Evolutionary conservation across 441 rosid genomes (phyloP).

Genomic region (Manihot esculenta): DNA sequence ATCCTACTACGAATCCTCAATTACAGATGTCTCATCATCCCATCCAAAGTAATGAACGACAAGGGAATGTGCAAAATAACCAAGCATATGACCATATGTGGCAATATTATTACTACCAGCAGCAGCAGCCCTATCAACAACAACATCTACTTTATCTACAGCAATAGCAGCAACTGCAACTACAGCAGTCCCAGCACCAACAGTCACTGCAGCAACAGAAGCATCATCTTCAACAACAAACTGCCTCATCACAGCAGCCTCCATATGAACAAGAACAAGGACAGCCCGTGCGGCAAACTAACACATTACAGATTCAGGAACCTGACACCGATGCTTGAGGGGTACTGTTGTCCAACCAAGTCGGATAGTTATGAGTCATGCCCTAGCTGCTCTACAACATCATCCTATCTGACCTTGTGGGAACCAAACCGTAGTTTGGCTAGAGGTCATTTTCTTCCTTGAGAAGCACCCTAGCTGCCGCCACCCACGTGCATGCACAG

Average conservation of each 20-base stretch:
- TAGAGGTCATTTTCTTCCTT: no score
- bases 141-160: conserved; percentile 24
- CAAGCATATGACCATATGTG: conserved; percentile 69
- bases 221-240: conserved; percentile 29
- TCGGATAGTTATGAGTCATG: no score
- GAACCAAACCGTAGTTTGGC: no score
- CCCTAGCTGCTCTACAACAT: no score
- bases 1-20: conserved; percentile 40
- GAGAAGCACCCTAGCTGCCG: no score
- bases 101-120: conserved; percentile 74
- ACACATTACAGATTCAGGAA: conserved; percentile 23
- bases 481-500: no score
- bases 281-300: conserved; percentile 23
- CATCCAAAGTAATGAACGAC: conserved; percentile 45
- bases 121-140: conserved; percentile 33
- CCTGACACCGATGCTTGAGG: no score
- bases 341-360: no score
- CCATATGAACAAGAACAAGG: conserved; percentile 26
- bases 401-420: no score
- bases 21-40: conserved; percentile 47
- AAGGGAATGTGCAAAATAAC: conserved; percentile 42
- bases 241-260: conserved; percentile 25
- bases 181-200: conserved; percentile 20
- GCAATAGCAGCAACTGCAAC: conserved; percentile 32
- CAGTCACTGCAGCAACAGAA: conserved; percentile 26